Evolutionary conservation across 1,284 basidiomycete genomes (phyloP), one percentile per base, ranked within the genome.

Genomic region (Leccinum angustisporum): DNA sequence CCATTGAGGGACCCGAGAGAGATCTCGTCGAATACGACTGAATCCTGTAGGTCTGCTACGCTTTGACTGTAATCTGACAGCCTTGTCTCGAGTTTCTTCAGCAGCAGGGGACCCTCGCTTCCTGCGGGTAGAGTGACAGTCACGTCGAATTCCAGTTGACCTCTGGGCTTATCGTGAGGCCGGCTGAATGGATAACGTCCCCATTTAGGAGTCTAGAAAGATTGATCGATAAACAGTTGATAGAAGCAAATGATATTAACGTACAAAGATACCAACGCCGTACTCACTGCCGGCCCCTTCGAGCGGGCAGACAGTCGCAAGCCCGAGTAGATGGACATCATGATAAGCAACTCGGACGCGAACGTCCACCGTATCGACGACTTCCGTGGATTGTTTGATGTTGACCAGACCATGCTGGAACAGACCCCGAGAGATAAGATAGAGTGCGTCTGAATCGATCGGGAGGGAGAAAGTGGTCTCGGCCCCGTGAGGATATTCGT

Each of bases 181-280:
- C 27, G 7, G 21, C n/a, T 25, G 18, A 30, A 30, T 16, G 27
- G 50, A 52, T 52, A 63, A 30, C 4, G 60, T 27, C 18, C 18
- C 31, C 50, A 43, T 50, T 14, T 46, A 7, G 60, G 58, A 1
- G 62, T 65, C 66, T 68, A 18, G 21, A 51, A 10, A 27, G 51
- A 54, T 1, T 1, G 18, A 33, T 65, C 4, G 57, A 18, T 2
- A 33, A 30, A 34, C 3, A 13, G 40, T 16, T 11, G 38, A 50
- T 33, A 13, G 27, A 31, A 40, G 34, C 38, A 31, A 57, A 40
- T 1, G 16, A 48, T 2, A 51, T 40, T 13, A 11, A 73, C 80
- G 61, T 62, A 80, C 81, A 36, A 81, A 78, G 40, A 83, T 75
- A 11, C 80, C 79, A 55, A 83, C 65, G 27, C 80, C 81, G 56